These are phyloP conservation scores for Cyberlindnera saturnus DNA, from an alignment of 805 yeast species.

Conservation along the genomic window DNA sequence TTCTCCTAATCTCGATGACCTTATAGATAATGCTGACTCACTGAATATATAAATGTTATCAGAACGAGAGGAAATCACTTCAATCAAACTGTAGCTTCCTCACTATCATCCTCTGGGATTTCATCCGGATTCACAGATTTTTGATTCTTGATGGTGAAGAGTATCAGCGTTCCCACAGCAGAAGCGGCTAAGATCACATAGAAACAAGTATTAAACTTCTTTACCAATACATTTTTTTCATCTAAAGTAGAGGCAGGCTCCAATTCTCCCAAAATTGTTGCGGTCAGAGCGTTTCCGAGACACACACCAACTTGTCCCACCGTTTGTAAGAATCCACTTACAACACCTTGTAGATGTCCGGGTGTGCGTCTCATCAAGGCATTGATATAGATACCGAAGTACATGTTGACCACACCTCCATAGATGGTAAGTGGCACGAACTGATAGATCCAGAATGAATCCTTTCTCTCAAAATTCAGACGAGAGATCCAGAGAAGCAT, in stretches of 20 bases:
- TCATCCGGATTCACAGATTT: slow-evolving; percentile 4
- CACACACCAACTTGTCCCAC: slow-evolving; percentile 29
- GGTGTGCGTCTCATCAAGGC: slow-evolving; percentile 30
- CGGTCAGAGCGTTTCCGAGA: slow-evolving; percentile 24
- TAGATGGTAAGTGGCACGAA: slow-evolving; percentile 21
- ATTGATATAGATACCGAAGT: slow-evolving; percentile 29
- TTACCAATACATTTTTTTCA: slow-evolving; percentile 1
- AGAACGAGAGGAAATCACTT: no score
- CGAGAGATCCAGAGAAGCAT: slow-evolving; percentile 19
- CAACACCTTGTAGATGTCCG: slow-evolving; percentile 32
- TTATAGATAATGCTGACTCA: no score
- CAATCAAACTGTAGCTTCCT: neutral
- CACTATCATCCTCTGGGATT: neutral
- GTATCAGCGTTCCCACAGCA: slow-evolving; percentile 1
- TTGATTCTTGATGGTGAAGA: slow-evolving; percentile 7
- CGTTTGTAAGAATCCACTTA: slow-evolving; percentile 32
- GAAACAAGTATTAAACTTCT: slow-evolving; percentile 4
- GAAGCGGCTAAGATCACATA: slow-evolving; percentile 6
- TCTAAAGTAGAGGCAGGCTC: neutral
- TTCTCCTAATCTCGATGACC: no score
- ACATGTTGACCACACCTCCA: slow-evolving; percentile 26
- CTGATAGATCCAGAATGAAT: slow-evolving; percentile 26
- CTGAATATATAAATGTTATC: no score
- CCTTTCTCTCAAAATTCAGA: neutral
- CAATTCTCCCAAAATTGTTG: slow-evolving; percentile 25